These are phyloP conservation scores for Mitragyna speciosa DNA, from an alignment of 257 asterid genomes.

Conservation along the genomic window DNA sequence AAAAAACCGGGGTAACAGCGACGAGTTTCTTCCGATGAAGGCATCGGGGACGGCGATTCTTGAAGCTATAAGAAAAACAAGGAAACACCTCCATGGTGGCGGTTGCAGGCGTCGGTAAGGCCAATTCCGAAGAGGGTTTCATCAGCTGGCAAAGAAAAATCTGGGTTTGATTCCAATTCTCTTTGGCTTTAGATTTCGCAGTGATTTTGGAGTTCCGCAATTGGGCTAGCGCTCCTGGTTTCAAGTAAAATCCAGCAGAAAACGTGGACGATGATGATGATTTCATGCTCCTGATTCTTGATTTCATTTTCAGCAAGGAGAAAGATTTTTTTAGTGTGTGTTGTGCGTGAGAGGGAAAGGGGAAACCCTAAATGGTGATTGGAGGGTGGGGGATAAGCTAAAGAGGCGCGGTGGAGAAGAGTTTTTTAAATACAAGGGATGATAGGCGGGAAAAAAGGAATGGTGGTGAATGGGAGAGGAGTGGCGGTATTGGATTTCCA, in stretches of 20 bases:
- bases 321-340: not conserved
- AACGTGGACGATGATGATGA: conserved; percentile 34
- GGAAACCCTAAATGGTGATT: conserved; percentile 43
- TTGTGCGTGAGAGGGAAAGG: conserved; percentile 3
- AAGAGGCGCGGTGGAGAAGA: conserved; percentile 12
- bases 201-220: conserved; percentile 65
- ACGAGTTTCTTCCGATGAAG: conserved; percentile 53
- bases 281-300: conserved; percentile 24
- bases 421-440: conserved; percentile 39
- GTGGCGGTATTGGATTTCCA: not conserved
- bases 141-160: conserved; percentile 45
- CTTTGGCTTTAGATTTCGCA: conserved; percentile 55
- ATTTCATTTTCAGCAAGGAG: conserved; percentile 10
- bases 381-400: not conserved
- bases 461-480: not conserved
- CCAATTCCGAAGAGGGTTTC: conserved; percentile 26
- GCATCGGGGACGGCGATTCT: conserved; percentile 40
- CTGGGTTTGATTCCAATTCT: conserved; percentile 35
- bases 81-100: conserved; percentile 47
- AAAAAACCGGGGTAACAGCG: conserved; percentile 31
- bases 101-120: conserved; percentile 17
- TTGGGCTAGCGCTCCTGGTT: conserved; percentile 84
- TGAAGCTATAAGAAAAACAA: conserved; percentile 47
- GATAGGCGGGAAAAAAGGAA: conserved; percentile 58
- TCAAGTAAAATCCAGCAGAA: conserved; percentile 33